A percentile compares a stretch with the other conserved stretches of the same genome.
Evolutionary conservation across 345 rosid species (phyloP).

Genomic region (Limnanthes douglasii): DNA sequence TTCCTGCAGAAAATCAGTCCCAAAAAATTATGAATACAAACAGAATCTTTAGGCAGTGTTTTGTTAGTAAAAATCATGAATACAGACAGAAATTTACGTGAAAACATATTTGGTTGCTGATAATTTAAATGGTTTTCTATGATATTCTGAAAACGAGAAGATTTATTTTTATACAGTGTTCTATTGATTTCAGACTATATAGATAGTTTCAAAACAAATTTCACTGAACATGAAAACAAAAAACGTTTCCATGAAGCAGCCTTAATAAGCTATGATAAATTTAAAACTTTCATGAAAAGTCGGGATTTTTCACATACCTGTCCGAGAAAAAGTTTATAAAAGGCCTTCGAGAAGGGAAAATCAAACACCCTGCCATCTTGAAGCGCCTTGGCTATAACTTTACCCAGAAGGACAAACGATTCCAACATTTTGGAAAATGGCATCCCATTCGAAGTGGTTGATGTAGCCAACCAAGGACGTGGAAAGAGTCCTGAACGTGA

Average conservation of each 20-base stretch:
- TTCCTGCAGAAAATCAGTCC: conserved; percentile 30
- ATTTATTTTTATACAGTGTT: conserved; percentile 1
- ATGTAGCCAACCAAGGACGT: conserved; percentile 44
- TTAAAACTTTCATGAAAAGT: not conserved
- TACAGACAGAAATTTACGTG: too few species aligned
- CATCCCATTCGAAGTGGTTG: conserved; percentile 18
- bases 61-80: too few species aligned
- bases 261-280: not conserved
- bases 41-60: too few species aligned
- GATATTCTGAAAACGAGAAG: conserved; percentile 3
- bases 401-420: conserved; percentile 68
- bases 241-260: too few species aligned
- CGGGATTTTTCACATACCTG: conserved; percentile 29
- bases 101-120: too few species aligned
- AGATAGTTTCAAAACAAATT: too few species aligned
- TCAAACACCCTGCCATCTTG: conserved; percentile 94
- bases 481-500: conserved; percentile 69
- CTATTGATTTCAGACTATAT: too few species aligned
- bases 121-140: too few species aligned
- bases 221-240: not conserved
- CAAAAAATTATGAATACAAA: not conserved
- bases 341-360: conserved; percentile 74
- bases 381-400: conserved; percentile 79
- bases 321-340: conserved; percentile 64
- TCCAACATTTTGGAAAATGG: conserved; percentile 36